These are phyloP conservation scores for Orbilia blumenaviensis DNA, from an alignment of 2,329 filamentous ascomycete species.

Conservation along the genomic window DNA sequence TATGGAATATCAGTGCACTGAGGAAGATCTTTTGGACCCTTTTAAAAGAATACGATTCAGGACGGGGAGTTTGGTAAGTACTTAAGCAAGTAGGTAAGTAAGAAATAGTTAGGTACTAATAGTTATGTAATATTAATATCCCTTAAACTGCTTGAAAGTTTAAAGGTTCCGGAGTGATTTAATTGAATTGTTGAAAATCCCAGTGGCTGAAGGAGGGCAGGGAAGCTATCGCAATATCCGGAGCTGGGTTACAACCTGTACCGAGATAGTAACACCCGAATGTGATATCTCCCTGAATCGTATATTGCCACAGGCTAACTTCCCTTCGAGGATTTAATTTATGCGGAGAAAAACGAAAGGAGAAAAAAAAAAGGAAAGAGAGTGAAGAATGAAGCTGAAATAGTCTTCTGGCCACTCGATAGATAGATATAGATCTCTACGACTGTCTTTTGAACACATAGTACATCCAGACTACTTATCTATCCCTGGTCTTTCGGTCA, in stretches of 20 bases:
- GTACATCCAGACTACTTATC: not conserved
- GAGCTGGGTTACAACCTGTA: constrained; percentile 27
- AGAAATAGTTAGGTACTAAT: not conserved
- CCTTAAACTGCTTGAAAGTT: not conserved
- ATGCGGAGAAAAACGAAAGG: not conserved
- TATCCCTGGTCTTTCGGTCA: not conserved
- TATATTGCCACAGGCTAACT: constrained; percentile 23
- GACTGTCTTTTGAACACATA: constrained; percentile 3
- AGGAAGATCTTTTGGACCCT: not conserved
- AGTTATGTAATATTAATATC: constrained; percentile 3
- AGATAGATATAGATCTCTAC: constrained; percentile 2
- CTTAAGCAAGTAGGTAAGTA: no score
- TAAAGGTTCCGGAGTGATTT: constrained; percentile 6
- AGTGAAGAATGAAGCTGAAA: not conserved
- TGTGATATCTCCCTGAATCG: constrained; percentile 12
- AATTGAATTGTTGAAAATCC: constrained; percentile 23
- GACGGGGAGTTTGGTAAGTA: not conserved
- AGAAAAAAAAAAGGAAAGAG: not conserved
- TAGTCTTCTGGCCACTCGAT: not conserved
- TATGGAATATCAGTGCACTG: constrained; percentile 2
- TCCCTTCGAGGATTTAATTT: not conserved
- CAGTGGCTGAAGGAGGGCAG: constrained; percentile 49
- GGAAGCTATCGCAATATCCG: constrained; percentile 40
- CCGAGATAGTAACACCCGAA: constrained; percentile 25
- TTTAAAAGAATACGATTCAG: not conserved